Evolutionary conservation across 2,329 filamentous ascomycete genomes (phyloP), one percentile per base, ranked within the genome.

Genomic region (Iodosphaeria phyllophila): DNA sequence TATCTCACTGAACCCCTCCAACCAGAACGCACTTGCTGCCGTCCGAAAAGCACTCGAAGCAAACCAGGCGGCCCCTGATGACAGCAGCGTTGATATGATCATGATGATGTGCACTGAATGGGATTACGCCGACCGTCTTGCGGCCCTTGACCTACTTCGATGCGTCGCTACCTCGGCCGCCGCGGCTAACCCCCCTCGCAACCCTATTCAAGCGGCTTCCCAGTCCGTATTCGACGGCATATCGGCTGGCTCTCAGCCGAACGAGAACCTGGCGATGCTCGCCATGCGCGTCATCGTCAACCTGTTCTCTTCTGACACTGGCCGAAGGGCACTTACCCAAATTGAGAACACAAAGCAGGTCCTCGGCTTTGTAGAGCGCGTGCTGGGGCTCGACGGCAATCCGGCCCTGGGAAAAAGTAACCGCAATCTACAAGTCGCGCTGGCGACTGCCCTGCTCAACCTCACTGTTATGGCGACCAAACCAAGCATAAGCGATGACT

Each of bases 221-320:
- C 37, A 38, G 5, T 44, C 43, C 21, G 36, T 51, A 18, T 30
- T 58, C 32, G 34, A 47, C 34, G 31, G 50, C 44, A 21, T 66
- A 1, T 58, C 71, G 2, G 68, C 74, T 26, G 60, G 69, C 6
- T 46, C 51, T 4, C 52, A 62, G 1, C 58, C 75, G 0, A 71
- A 70, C 18, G 62, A 74, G 26, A 93, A 93, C 48, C 82, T 82
- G 35, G 66, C 70, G 8, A 92, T 95, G 74, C 77, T 98, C 58
- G 73, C 75, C 0, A 59, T 82, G 8, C 76, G 89, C 4, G 67
- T 74, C 9, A 60, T 95, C 24, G 74, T 71, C 16, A 98, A 98
- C 38, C 56, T 93, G 6, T 92, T 93, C 42, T 64, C 68, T 31
- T 79, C 78, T 0, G 54, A 67, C 0, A 60, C 74, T 28, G 89